These are phyloP conservation scores for Micractinium conductrix DNA, from an alignment of 139 green algal species.

Conservation along the genomic window DNA sequence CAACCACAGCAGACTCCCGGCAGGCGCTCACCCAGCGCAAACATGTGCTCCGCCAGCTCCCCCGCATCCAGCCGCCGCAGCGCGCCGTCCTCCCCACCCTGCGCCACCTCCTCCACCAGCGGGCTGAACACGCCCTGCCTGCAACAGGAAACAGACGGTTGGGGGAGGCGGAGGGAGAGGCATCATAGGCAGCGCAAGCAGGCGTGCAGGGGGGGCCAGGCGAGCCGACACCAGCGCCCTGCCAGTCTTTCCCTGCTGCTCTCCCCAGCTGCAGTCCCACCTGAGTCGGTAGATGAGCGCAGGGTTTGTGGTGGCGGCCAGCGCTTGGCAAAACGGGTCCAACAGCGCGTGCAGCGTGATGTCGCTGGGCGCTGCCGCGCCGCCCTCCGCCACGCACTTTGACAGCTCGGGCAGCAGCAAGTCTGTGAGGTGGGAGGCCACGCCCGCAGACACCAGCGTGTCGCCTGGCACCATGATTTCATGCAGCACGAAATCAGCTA, in stretches of 20 bases:
- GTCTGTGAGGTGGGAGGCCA: conserved; percentile 84
- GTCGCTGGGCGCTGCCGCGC: conserved; percentile 7
- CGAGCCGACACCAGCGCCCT: neutral
- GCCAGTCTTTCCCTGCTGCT: too few species aligned
- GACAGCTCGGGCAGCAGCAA: conserved; percentile 79
- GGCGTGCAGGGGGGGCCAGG: neutral
- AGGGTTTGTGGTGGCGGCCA: neutral
- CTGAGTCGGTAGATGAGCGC: conserved; percentile 29
- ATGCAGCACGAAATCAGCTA: conserved; percentile 45
- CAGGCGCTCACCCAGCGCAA: conserved; percentile 69
- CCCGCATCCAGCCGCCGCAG: conserved; percentile 48
- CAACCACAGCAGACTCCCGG: too few species aligned
- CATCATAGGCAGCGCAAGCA: too few species aligned
- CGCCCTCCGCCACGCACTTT: conserved; percentile 3
- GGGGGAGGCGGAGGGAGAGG: neutral
- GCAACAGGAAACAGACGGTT: too few species aligned
- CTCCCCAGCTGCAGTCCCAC: neutral
- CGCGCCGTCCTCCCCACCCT: conserved; percentile 5
- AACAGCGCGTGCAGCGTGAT: conserved; percentile 40
- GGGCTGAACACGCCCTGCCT: conserved; percentile 71
- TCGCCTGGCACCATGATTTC: conserved; percentile 54
- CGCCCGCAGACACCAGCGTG: conserved; percentile 46
- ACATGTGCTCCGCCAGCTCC: conserved; percentile 61
- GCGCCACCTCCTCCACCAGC: conserved; percentile 57
- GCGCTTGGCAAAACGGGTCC: conserved; percentile 36